phyloP scores from a whole-genome alignment of 1,284 basidiomycete species.

The Erythrobasidium hasegawianum region DNA sequence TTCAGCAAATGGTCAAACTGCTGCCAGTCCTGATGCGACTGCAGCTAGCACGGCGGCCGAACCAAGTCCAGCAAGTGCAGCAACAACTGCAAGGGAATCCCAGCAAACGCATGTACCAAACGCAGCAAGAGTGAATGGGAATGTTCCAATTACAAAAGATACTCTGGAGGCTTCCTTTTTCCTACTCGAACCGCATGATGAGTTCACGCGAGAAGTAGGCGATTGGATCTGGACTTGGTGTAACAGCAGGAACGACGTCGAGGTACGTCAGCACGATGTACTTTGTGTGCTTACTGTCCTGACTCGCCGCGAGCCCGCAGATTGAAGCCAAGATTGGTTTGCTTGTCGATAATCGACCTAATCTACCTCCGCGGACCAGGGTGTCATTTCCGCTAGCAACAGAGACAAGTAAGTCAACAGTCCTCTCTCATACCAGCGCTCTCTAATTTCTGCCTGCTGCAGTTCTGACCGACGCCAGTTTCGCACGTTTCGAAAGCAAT shows the following conservation, averaged over 20 bases:
- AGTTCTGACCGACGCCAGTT: slow-evolving; percentile 55
- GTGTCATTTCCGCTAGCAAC: slow-evolving; percentile 66
- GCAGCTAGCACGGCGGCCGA: background rate
- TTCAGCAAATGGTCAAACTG: background rate
- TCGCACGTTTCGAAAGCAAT: slow-evolving; percentile 76
- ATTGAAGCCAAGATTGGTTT: slow-evolving; percentile 92
- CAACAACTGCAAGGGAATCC: background rate
- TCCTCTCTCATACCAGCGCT: slow-evolving; percentile 53
- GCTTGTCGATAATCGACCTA: slow-evolving; percentile 61
- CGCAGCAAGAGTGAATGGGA: background rate
- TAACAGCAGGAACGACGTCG: slow-evolving; percentile 52
- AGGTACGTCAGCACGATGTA: slow-evolving; percentile 52
- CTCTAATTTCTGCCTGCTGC: slow-evolving; percentile 46
- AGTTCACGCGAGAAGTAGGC: slow-evolving; percentile 84
- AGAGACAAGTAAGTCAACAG: slow-evolving; percentile 71
- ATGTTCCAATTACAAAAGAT: slow-evolving; percentile 7
- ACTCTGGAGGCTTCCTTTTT: slow-evolving; percentile 76
- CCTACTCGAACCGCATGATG: slow-evolving; percentile 86
- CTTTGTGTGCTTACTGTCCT: too few relatives aligned
- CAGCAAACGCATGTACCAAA: background rate
- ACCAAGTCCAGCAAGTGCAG: background rate
- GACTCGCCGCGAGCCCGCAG: slow-evolving; percentile 53
- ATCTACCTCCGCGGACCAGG: slow-evolving; percentile 54
- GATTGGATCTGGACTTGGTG: slow-evolving; percentile 66
- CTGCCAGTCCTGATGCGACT: background rate